phyloP scores from a whole-genome alignment of 768 basidiomycete species.

The Boletus vermiculosoides region DNA sequence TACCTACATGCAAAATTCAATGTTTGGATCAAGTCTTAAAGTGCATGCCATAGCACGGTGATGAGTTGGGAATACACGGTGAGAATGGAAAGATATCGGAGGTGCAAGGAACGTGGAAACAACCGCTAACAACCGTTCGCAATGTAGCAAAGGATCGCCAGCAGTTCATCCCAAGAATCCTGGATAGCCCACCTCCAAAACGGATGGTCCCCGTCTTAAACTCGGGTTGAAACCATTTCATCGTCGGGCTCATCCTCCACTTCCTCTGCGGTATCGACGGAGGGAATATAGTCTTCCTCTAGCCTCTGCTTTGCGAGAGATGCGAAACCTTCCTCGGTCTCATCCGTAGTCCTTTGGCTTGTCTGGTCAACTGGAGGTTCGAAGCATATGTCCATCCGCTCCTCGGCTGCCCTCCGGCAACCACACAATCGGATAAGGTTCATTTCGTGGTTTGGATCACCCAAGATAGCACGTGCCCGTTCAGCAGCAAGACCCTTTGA shows the following conservation, averaged over 20 bases:
- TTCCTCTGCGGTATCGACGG: conserved; percentile 16
- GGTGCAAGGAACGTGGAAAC: conserved; percentile 26
- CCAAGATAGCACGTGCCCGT: conserved; percentile 52
- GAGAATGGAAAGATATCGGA: conserved; percentile 1
- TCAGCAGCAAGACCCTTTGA: conserved; percentile 70
- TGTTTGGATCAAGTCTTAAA: neutral
- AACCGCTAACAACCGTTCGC: conserved; percentile 34
- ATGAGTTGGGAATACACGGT: conserved; percentile 6
- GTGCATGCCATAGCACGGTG: neutral
- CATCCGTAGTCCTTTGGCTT: conserved; percentile 36
- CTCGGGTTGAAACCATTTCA: conserved; percentile 8
- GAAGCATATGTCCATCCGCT: conserved; percentile 11
- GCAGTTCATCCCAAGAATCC: conserved; percentile 33
- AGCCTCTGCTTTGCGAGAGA: conserved; percentile 37
- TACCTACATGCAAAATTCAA: neutral
- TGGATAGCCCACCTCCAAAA: conserved; percentile 9
- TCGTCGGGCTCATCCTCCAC: conserved; percentile 18
- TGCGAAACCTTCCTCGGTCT: conserved; percentile 53
- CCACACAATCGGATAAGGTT: conserved; percentile 44
- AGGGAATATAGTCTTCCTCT: conserved; percentile 22
- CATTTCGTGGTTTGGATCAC: conserved; percentile 45
- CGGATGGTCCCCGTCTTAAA: conserved; percentile 5
- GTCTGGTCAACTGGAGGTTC: conserved; percentile 20
- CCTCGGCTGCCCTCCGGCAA: conserved; percentile 32
- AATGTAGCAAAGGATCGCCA: conserved; percentile 31